These are phyloP conservation scores for Sporothrix globosa DNA, from an alignment of 2,329 filamentous ascomycete genomes.

Conservation along the genomic window DNA sequence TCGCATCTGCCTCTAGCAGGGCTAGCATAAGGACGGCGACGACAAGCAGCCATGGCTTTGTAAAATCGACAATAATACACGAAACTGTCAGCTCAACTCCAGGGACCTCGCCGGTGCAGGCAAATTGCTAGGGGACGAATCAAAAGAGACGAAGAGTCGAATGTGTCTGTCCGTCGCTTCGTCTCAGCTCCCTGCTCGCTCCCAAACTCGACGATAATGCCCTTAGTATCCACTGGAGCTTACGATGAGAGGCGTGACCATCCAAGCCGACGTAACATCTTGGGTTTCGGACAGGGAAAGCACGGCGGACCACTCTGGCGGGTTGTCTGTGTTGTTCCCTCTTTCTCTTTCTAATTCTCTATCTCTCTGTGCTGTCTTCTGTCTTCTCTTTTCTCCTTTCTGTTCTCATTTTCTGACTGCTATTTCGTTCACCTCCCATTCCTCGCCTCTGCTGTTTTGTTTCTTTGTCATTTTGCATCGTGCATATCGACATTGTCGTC, in stretches of 20 bases:
- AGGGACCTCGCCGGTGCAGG: conserved; percentile 11
- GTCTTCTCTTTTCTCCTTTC: conserved; percentile 1
- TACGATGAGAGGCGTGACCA: background rate
- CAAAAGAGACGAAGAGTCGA: too few species aligned
- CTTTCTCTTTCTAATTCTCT: background rate
- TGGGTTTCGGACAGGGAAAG: conserved; percentile 30
- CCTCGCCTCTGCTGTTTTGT: background rate
- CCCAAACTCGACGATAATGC: conserved; percentile 25
- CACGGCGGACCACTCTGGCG: conserved; percentile 12
- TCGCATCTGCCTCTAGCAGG: background rate
- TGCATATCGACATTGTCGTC: background rate
- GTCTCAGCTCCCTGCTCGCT: conserved; percentile 28
- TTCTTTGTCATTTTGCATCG: conserved; percentile 9
- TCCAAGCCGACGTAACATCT: conserved; percentile 29
- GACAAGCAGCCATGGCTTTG: background rate
- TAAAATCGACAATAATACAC: background rate
- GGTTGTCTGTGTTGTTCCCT: conserved; percentile 15
- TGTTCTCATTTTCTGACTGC: conserved; percentile 3
- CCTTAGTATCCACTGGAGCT: background rate
- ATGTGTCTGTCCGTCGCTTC: background rate
- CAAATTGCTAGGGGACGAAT: too few species aligned
- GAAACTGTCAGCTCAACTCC: background rate
- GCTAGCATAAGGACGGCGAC: background rate
- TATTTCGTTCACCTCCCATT: background rate
- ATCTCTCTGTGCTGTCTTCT: background rate